Base-by-base conservation (phyloP, 1,284 basidiomycete species). In the Apiotrichum mycotoxinovorans region DNA sequence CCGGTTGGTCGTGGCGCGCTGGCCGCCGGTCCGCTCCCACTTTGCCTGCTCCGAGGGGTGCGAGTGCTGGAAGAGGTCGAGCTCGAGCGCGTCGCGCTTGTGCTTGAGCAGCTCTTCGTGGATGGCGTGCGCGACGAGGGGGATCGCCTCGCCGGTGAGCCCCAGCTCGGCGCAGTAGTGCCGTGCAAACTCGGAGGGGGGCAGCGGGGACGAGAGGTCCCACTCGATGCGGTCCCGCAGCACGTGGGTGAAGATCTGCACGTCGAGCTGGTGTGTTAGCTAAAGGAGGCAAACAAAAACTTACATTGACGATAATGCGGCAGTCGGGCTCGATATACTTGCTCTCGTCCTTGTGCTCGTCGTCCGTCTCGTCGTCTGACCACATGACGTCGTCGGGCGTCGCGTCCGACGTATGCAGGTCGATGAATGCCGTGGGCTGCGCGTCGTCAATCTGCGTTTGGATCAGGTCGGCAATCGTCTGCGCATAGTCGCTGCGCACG, bases 221-320 rank as follows among this genome's bases (percentile, higher is more conserved):
- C 96, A 98, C 78, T 98, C 96, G 67, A 98, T 90, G 64, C 94
- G 89, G 78, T 98, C 95, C 56, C 88, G 82, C 1, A 98, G 82
- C 74, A 95, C 90, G 73, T 92, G 83, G 20, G 87, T 89, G 46
- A 87, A 88, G 71, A 98, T 89, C 76, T 98, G 95, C n/a, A 98
- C 91, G 77, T 98, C 94, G 73, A 98, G 91, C 91, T 96, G 76
- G n/a, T n/a, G 20, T 22, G 26, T 40, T 50, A 35, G 25, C n/a
- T 8, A 20, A 30, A 40, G 11, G 45, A 25, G 57, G 20, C 30
- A 40, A 30, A 27, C 1, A 12, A 23, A 4, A 2, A 82, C 89
- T 74, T 71, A 94, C 91, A 68, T 91, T 91, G 50, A 96, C 79
- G 60, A 95, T 86, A 48, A 95, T 90, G 34, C 93, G 83, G 71